Evolutionary conservation across 768 basidiomycete species (phyloP), one percentile per base, ranked within the genome.

Genomic region (Dentipellis fragilis): DNA sequence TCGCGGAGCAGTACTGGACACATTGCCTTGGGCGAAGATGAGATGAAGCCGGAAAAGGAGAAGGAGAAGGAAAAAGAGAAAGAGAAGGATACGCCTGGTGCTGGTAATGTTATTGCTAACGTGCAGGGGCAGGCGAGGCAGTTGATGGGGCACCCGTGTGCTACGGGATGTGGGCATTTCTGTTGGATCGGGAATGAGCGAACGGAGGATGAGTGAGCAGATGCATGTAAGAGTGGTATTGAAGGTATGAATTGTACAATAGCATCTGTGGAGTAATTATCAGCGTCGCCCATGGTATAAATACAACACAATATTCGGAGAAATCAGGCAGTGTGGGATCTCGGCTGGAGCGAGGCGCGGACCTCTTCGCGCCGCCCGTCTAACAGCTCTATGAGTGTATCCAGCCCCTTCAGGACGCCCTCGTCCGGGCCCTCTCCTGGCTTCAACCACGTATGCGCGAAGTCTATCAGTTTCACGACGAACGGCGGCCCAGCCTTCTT

Each of bases 381-480:
- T 52, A 95, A 62, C 55, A 96, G 66, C 5, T 60, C 62, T 29
- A 86, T 67, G 39, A 87, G 66, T 0, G 85, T 93, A 52, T 82
- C 72, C 56, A 97, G 60, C 3, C 93, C 95, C 36, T 72, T 67
- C 59, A 95, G 67, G 16, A 94, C 82, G 0, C 95, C 87, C 39
- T 77, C 69, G 66, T 97, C 94, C 1, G 84, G 82, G 4, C 93
- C 94, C 62, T 81, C 63, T 0, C 87, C 90, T 0, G 81, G 78
- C 7, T 69, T 75, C 11, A 87, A 59, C 21, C 78, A 72, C 2
- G 93, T 87, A 68, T 98, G 95, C 7, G 93, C 94, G 67, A 99
- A 97, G 72, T 99, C 95, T 61, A 98, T 97, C 60, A 96, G 71
- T 60, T 85, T 85, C 57, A 96, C 75, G 12, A 75, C 73, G 49